Evolutionary conservation across 257 asterid genomes (phyloP).

Genomic region (Primulina huaijiensis): DNA sequence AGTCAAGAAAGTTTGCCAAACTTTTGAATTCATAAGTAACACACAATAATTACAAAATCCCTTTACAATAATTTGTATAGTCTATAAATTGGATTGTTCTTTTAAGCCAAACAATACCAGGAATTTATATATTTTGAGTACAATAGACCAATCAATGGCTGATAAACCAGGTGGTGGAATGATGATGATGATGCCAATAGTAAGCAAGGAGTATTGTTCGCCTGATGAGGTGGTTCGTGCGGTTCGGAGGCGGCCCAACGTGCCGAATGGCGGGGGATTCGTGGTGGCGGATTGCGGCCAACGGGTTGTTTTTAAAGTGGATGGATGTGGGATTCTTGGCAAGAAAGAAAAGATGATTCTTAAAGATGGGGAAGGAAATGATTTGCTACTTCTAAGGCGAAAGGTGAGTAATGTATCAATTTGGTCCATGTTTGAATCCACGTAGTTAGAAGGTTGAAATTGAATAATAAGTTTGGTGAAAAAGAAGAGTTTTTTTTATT

Average conservation of each 20-base stretch:
- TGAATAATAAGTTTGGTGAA: not conserved
- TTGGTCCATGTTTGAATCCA: not conserved
- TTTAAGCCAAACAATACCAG: not conserved
- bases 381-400: constrained; percentile 60
- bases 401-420: constrained; percentile 41
- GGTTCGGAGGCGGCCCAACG: constrained; percentile 73
- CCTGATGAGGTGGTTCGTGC: constrained; percentile 45
- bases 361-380: constrained; percentile 51
- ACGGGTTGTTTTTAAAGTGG: constrained; percentile 49
- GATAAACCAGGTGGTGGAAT: constrained; percentile 15
- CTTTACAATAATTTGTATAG: constrained; percentile 1
- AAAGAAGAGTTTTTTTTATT: not conserved
- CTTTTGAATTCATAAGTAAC: constrained; percentile 28
- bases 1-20: constrained; percentile 46
- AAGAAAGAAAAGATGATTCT: constrained; percentile 60
- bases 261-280: constrained; percentile 83
- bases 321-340: constrained; percentile 81
- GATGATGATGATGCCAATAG: constrained; percentile 37
- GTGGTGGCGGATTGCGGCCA: constrained; percentile 53
- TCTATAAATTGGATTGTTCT: constrained; percentile 27
- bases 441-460: not conserved
- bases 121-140: not conserved
- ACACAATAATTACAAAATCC: not conserved
- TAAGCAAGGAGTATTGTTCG: constrained; percentile 75
- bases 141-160: constrained; percentile 25